These are phyloP conservation scores for Metschnikowia orientalis DNA, from an alignment of 805 yeast genomes.

Conservation along the genomic window DNA sequence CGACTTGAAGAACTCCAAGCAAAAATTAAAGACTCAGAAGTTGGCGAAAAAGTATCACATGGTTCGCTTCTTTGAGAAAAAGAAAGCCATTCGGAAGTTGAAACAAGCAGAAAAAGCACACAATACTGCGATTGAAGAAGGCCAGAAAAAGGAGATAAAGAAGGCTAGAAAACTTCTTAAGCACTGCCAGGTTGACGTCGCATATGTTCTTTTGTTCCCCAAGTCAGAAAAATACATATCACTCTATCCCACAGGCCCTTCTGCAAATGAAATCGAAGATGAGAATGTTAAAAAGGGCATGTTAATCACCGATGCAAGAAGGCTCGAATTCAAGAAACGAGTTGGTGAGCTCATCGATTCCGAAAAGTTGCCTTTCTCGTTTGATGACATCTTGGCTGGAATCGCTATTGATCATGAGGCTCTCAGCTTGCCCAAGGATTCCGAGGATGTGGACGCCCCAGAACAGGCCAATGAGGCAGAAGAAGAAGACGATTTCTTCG, in stretches of 20 bases:
- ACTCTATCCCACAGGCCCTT: conserved; percentile 51
- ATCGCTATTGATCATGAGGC: conserved; percentile 27
- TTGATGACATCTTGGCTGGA: conserved; percentile 45
- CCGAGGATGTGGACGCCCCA: conserved; percentile 44
- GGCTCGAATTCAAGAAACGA: conserved; percentile 43
- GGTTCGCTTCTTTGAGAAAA: conserved; percentile 87
- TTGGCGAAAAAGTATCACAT: conserved; percentile 78
- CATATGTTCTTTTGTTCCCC: conserved; percentile 76
- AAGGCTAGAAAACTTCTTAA: conserved; percentile 46
- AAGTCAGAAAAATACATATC: conserved; percentile 75
- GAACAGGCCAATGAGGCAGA: conserved; percentile 21
- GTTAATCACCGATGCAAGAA: conserved; percentile 39
- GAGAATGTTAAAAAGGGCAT: conserved; percentile 41
- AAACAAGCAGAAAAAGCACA: conserved; percentile 45
- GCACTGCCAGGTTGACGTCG: conserved; percentile 63
- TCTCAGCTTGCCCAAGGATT: conserved; percentile 15
- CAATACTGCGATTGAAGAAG: conserved; percentile 31
- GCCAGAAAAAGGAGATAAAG: conserved; percentile 35
- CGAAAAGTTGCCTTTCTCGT: conserved; percentile 49
- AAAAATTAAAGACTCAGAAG: conserved; percentile 43
- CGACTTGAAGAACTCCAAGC: conserved; percentile 51
- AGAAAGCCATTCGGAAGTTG: conserved; percentile 73
- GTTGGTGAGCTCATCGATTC: conserved; percentile 49
- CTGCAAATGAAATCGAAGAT: conserved; percentile 23
- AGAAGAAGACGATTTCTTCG: conserved; percentile 29